phyloP scores from a whole-genome alignment of 768 basidiomycete species.

The Termitomyces sp. region DNA sequence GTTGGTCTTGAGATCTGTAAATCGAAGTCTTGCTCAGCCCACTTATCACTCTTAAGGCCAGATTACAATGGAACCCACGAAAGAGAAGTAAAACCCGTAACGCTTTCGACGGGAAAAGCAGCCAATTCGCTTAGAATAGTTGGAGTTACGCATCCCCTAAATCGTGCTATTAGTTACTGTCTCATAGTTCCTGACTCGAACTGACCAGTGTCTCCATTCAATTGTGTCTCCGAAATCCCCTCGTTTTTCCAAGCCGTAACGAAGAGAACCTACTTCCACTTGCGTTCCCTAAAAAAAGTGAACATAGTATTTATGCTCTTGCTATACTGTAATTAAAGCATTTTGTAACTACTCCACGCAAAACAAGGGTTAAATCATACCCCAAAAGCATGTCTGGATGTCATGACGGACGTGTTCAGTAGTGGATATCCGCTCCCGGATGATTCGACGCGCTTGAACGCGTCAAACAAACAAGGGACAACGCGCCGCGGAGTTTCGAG shows the following conservation, averaged over 20 bases:
- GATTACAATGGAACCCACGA: constrained; percentile 34
- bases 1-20: constrained; percentile 55
- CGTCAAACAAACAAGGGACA: constrained; percentile 31
- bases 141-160: constrained; percentile 71
- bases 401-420: constrained; percentile 1
- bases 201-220: constrained; percentile 77
- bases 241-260: constrained; percentile 55
- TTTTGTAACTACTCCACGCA: background rate
- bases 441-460: constrained; percentile 10
- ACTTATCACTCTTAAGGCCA: background rate
- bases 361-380: constrained; percentile 6
- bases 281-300: constrained; percentile 33
- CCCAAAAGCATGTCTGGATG: constrained; percentile 15
- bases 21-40: background rate
- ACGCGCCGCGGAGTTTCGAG: constrained; percentile 23
- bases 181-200: background rate
- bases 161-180: constrained; percentile 3
- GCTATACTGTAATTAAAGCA: constrained; percentile 50
- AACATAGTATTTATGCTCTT: constrained; percentile 43
- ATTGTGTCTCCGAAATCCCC: constrained; percentile 57
- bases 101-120: constrained; percentile 31
- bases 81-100: constrained; percentile 50
- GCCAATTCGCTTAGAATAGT: constrained; percentile 51
- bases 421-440: background rate
- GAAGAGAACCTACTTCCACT: constrained; percentile 53